Evolutionary conservation across 2,329 filamentous ascomycete species (phyloP), one percentile per base, ranked within the genome.

Genomic region (Tolypocladium pustulatum): DNA sequence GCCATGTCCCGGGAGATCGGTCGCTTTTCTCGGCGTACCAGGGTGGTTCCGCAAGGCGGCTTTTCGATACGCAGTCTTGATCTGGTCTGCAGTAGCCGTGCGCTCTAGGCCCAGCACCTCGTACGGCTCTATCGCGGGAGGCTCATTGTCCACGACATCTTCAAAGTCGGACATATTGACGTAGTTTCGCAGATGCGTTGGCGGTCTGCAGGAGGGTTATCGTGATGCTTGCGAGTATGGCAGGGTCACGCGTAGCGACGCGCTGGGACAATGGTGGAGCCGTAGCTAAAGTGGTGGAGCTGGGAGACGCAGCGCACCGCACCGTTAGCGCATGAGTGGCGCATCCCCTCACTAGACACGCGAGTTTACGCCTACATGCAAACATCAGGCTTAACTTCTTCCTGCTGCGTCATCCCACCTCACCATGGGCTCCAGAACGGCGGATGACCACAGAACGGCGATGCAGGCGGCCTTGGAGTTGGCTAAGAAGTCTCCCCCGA

Each of bases 61-160:
- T 71, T 95, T 96, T 69, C 91, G 89, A 77, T 99, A 99, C 22
- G 93, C 91, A 22, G 84, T 85, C 72, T 95, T 97, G 75, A 99
- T 83, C 67, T 96, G 84, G 62, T 91, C 85, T 46, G 85, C 76
- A 0, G 88, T 89, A 17, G 91, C 91, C 57, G 82, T 77, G 61
- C 84, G 83, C 41, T 86, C 80, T 46, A 99, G 72, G 27, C 79
- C 82, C 10, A 99, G 84, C 57, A 93, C 83, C 66, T 86, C 82
- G 69, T 99, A 99, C 0, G 94, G 93, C 65, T 89, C 78, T 51
- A 88, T 84, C 22, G 68, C 68, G 0, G 89, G 88, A 1, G 84
- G 86, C 41, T 84, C 81, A 59, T 78, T 79, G 32, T 81, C 77
- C 30, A 77, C 63, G 27, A 79, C 67, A 41, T 88, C 82, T 55